Base-by-base conservation (phyloP, 495 filamentous ascomycete genomes). In the Podospora fimiseda region DNA sequence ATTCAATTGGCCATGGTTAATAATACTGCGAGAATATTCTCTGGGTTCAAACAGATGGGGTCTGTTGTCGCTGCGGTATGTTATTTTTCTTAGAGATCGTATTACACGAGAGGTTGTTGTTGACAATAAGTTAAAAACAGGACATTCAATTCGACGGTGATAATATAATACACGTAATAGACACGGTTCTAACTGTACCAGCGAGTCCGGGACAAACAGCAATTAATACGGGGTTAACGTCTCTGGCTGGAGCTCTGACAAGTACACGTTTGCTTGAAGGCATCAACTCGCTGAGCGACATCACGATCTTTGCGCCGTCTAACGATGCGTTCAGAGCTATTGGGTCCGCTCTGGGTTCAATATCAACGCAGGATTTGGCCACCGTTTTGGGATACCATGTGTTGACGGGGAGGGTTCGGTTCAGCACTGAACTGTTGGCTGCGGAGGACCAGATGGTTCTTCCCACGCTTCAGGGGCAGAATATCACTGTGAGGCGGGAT, bases 131-230 rank as follows among this genome's bases (percentile, higher is more conserved):
- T 33, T 33, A 6, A 6, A 33, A 33, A 2, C 42, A 65, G 62
- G 60, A 63, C 24, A 24, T 66, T 20, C 13, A 39, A 9, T 63
- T 66, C 39, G 55, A 59, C 52, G 77, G 80, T 19, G 83, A 85
- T 42, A 84, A 85, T 38, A 69, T 82, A 4, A 69, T 86, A 21
- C 85, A 89, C 60, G 66, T 88, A 42, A 78, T 89, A 60, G 76
- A 87, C 64, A 68, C 58, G 2, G 68, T 85, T 44, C 74, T 87
- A 2, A 72, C 74, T 20, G 67, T 86, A 18, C 85, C 85, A 0
- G 57, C 56, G 8, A 58, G 15, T 33, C 50, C 55, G 0, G 41
- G 36, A 2, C 53, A 55, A 21, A 64, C 63, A 0, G 51, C 58
- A 9, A 47, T 56, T 42, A 57, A 59, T 36, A 60, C 52, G 1